A percentile compares a stretch with the other conserved stretches of the same genome.
Evolutionary conservation across 176 grass and related monocot species (phyloP).

Genomic region (Poa annua): DNA sequence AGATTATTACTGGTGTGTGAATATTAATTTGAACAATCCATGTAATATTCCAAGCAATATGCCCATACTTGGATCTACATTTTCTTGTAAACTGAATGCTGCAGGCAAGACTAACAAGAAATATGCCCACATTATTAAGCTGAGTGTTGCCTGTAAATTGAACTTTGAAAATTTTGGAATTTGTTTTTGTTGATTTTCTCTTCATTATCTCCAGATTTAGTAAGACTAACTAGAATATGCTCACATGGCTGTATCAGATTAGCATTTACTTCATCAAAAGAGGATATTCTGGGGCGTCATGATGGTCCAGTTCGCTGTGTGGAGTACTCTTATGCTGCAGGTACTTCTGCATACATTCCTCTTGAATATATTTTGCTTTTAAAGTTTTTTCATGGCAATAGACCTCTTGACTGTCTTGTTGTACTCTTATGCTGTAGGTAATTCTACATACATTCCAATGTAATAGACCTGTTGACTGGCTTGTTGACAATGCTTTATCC

Average conservation of each 20-base stretch:
- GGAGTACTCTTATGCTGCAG: constrained; percentile 96
- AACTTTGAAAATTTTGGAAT: not conserved
- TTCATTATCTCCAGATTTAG: constrained; percentile 5
- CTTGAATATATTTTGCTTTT: constrained; percentile 15
- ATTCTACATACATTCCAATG: not conserved
- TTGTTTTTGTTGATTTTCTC: not conserved
- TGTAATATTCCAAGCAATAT: constrained; percentile 14
- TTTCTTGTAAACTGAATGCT: constrained; percentile 26
- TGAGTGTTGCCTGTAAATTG: constrained; percentile 8
- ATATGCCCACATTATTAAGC: not conserved
- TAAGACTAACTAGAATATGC: constrained; percentile 17
- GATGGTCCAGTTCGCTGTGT: constrained; percentile 92
- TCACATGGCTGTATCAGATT: constrained; percentile 59
- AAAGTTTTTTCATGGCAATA: not conserved
- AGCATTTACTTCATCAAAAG: constrained; percentile 77
- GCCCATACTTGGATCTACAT: not conserved
- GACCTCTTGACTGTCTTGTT: constrained; percentile 17
- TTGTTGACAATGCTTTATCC: constrained; percentile 20
- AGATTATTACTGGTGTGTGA: not conserved
- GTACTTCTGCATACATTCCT: constrained; percentile 43
- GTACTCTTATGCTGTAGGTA: constrained; percentile 95
- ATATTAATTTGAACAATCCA: constrained; percentile 10
- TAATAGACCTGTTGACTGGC: not conserved
- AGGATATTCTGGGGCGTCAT: constrained; percentile 86
- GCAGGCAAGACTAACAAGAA: not conserved